These are phyloP conservation scores for Platanthera zijinensis DNA, from an alignment of 106 monocot genomes.

Conservation along the genomic window DNA sequence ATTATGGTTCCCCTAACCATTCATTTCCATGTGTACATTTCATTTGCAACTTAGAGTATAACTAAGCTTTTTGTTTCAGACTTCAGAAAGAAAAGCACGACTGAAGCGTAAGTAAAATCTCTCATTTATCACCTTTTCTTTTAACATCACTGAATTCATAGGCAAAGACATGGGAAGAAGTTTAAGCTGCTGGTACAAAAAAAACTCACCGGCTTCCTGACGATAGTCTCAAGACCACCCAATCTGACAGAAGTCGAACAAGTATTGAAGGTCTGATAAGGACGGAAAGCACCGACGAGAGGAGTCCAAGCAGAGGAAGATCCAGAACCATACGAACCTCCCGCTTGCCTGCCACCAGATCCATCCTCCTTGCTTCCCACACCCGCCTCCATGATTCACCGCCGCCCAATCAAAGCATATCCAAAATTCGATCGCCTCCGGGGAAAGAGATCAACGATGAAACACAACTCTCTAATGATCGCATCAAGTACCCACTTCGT, in stretches of 20 bases:
- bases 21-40: not conserved
- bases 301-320: constrained; percentile 7
- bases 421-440: constrained; percentile 10
- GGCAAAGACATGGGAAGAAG: not conserved
- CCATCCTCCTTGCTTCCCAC: constrained; percentile 16
- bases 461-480: not conserved
- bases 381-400: constrained; percentile 9
- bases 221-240: constrained; percentile 9
- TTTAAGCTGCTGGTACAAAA: not conserved
- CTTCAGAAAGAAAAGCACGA: not conserved
- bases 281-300: constrained; percentile 18
- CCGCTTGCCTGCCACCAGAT: constrained; percentile 2
- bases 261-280: not conserved
- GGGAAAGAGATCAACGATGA: constrained; percentile 1
- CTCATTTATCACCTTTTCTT: not conserved
- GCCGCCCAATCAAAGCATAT: not conserved
- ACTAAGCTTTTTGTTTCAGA: not conserved
- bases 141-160: not conserved
- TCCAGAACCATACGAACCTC: constrained; percentile 4
- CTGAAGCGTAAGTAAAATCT: not conserved
- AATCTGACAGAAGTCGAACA: constrained; percentile 7
- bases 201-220: constrained; percentile 33
- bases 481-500: not conserved
- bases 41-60: not conserved
- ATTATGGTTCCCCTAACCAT: not conserved